Base-by-base conservation (phyloP, 164 flowering plant species). In the Echeveria elegans region DNA sequence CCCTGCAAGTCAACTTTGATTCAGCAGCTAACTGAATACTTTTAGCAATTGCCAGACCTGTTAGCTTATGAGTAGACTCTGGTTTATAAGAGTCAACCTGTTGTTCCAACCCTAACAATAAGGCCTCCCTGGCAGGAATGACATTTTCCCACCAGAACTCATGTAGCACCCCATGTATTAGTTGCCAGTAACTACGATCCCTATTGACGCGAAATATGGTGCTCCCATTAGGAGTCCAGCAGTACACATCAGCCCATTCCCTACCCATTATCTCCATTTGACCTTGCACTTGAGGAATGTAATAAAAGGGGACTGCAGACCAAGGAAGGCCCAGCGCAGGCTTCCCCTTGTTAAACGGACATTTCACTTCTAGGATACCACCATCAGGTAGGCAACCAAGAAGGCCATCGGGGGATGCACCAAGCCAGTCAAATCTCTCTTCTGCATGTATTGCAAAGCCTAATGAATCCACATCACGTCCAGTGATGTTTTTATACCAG, bases 131-230 rank as follows among this genome's bases (percentile, higher is more conserved):
- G 1, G 97, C 97, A 45, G 97, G 97, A 53, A 95, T 69, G 38
- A 95, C 97, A 68, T 86, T 82, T 65, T 83, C 92, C 96, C 96
- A 95, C 99, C 99, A 95, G 72, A 95, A 95, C 68, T 95, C 99
- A 14, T 75, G 70, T 32, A 95, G 73, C 64, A 92, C 75, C 60
- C 85, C 89, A 68, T 82, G 86, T 5, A 95, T 87, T 70, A 92
- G 64, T 24, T 81, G 73, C 96, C 96, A 92, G 70, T 95, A 95
- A 30, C 70, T 67, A 10, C 86, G 88, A 0, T 84, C 86, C 67
- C 96, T 78, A 24, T 23, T 10, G 16, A 95, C 88, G 19, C 92
- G 88, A 53, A 95, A 89, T 53, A 92, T 72, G 0, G 94, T 77
- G 79, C 97, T 89, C 45, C 92, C 99, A 64, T 85, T 88, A 31